Conservation (phyloP, 1,139 yeast species). For the Eremothecium cymbalariae region DNA sequence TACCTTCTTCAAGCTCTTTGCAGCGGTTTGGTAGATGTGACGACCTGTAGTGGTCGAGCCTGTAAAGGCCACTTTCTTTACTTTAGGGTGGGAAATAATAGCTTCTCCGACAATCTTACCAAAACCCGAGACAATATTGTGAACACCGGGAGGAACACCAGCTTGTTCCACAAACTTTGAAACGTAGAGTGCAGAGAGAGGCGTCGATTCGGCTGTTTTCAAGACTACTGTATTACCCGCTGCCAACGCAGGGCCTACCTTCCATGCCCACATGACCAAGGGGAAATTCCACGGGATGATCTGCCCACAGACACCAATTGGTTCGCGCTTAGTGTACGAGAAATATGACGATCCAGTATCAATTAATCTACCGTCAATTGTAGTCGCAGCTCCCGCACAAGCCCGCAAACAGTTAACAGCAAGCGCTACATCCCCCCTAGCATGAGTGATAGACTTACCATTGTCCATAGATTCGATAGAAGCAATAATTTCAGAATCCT, state of each 20-base stretch:
- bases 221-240: conserved; percentile 65
- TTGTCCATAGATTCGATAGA: conserved; percentile 69
- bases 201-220: conserved; percentile 55
- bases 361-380: conserved; percentile 55
- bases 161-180: conserved; percentile 51
- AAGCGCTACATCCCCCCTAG: conserved; percentile 49
- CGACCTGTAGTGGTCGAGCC: conserved; percentile 59
- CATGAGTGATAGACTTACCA: conserved; percentile 55
- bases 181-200: conserved; percentile 49
- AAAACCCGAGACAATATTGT: conserved; percentile 46
- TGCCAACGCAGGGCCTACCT: conserved; percentile 73
- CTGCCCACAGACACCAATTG: conserved; percentile 69
- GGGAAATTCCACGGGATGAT: conserved; percentile 91
- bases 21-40: conserved; percentile 46
- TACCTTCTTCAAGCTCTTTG: conserved; percentile 47
- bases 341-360: conserved; percentile 49
- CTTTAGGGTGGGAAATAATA: conserved; percentile 41
- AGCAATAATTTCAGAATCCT: conserved; percentile 39
- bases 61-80: conserved; percentile 52
- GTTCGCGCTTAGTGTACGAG: conserved; percentile 49
- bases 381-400: conserved; percentile 75
- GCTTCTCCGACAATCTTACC: conserved; percentile 54
- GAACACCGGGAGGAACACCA: conserved; percentile 50
- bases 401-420: conserved; percentile 52
- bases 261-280: conserved; percentile 70